Evolutionary conservation across 495 filamentous ascomycete genomes (phyloP).

Genomic region (Neurospora sp.): DNA sequence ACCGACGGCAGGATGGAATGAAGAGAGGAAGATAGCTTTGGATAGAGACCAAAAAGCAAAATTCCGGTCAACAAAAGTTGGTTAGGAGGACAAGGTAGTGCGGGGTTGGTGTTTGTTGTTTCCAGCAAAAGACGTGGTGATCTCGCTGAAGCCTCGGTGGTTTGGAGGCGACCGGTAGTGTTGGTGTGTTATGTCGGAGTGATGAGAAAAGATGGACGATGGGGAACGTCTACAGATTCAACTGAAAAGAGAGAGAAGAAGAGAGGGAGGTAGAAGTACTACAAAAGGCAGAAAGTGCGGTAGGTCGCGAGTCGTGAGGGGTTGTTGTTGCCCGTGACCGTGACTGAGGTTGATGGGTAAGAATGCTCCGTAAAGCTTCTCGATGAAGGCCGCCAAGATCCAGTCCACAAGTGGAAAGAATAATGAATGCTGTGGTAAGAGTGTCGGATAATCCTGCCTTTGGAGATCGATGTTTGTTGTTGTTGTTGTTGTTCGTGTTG

Average conservation of each 20-base stretch:
- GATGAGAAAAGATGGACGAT: slow-evolving; percentile 5
- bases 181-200: background rate
- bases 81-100: background rate
- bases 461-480: background rate
- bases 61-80: slow-evolving; percentile 1
- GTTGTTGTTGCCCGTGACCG: background rate
- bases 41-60: slow-evolving; percentile 8
- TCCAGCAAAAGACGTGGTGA: background rate
- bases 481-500: background rate
- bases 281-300: background rate
- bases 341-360: background rate
- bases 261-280: background rate
- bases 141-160: background rate
- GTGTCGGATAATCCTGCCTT: background rate
- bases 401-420: background rate
- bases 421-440: background rate
- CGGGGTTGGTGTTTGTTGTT: background rate
- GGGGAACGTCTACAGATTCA: slow-evolving; percentile 1
- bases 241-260: background rate
- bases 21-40: background rate
- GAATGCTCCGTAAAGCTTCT: background rate
- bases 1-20: background rate
- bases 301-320: background rate
- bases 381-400: background rate
- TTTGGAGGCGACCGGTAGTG: background rate